Base-by-base conservation (phyloP, 164 flowering plant species). In the Berberis vulgaris region DNA sequence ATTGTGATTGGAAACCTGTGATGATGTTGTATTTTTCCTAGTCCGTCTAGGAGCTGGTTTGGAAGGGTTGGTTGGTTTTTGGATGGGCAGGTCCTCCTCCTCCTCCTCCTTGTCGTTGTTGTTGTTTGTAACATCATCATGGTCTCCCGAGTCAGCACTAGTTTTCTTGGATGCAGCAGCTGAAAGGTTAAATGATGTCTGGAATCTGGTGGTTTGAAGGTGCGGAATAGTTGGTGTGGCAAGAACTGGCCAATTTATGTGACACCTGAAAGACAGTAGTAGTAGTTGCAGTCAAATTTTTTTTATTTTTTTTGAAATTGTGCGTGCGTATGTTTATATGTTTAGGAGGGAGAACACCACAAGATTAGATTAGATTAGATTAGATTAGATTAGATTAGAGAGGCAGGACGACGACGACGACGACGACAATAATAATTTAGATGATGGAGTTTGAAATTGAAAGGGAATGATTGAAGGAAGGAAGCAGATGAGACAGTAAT, bases 11-110 rank as follows among this genome's bases (percentile, higher is more conserved):
- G 26, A 26, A 26, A 26, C 26, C 26, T 26, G 26, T 26, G 26
- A 26, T 26, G 26, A 26, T 26, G 26, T 42, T n/a, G 57, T 55
- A 67, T 87, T 87, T 78, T 81, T 84, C 74, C 80, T 81, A 55
- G 72, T 71, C 56, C 74, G 59, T 56, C 70, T 56, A 38, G 81
- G 68, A 50, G 82, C 66, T 55, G 72, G 63, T 75, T 75, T 80
- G 43, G 82, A 41, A 41, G 70, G 72, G 57, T 54, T 73, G 39
- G 74, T 12, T 61, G 78, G 5, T 47, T 40, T 43, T 9, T 46
- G 39, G 41, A 45, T 49, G 2, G 11, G 54, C 41, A 40, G 49
- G 60, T 13, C 43, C 0, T 6, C 57, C 2, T 40, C 43, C 0
- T 6, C 57, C 2, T 40, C 71, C 45, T 56, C 49, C 13, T 49